These are phyloP conservation scores for Naematelia encephala DNA, from an alignment of 768 basidiomycete species.

Conservation along the genomic window DNA sequence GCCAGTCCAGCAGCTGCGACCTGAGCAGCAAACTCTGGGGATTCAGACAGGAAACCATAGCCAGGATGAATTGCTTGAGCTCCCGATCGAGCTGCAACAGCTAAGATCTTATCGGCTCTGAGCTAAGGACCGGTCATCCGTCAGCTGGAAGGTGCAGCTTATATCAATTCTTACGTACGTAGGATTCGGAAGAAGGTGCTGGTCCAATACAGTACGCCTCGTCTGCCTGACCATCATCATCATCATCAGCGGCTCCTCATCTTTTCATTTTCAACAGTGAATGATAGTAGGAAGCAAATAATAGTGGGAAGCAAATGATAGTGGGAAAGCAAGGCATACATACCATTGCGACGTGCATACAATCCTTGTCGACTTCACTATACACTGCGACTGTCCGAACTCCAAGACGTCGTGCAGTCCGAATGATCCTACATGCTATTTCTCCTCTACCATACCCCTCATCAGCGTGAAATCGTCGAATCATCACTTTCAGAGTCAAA, in stretches of 20 bases:
- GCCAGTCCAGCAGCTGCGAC: constrained; percentile 75
- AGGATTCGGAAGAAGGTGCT: constrained; percentile 82
- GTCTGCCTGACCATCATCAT: constrained; percentile 59
- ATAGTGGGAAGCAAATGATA: background rate
- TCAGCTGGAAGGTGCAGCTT: background rate
- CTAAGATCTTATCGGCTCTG: constrained; percentile 80
- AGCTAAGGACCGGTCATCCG: constrained; percentile 56
- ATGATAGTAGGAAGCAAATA: too few relatives aligned
- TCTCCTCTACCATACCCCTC: constrained; percentile 66
- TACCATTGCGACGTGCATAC: constrained; percentile 79
- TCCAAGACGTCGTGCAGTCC: constrained; percentile 80
- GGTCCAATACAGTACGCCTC: constrained; percentile 91
- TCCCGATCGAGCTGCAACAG: constrained; percentile 72
- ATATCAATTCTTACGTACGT: constrained; percentile 64
- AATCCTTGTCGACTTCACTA: constrained; percentile 75
- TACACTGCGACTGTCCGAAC: constrained; percentile 90
- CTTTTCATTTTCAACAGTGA: too few relatives aligned
- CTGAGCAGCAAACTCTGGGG: constrained; percentile 71
- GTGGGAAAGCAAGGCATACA: constrained; percentile 3
- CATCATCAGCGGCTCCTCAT: background rate
- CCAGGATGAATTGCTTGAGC: constrained; percentile 93
- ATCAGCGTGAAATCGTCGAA: background rate
- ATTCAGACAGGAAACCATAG: constrained; percentile 90
- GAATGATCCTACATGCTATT: constrained; percentile 91
- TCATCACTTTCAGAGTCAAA: background rate